phyloP scores from a whole-genome alignment of 768 basidiomycete genomes.

The Xerocomellus amylosporus region DNA sequence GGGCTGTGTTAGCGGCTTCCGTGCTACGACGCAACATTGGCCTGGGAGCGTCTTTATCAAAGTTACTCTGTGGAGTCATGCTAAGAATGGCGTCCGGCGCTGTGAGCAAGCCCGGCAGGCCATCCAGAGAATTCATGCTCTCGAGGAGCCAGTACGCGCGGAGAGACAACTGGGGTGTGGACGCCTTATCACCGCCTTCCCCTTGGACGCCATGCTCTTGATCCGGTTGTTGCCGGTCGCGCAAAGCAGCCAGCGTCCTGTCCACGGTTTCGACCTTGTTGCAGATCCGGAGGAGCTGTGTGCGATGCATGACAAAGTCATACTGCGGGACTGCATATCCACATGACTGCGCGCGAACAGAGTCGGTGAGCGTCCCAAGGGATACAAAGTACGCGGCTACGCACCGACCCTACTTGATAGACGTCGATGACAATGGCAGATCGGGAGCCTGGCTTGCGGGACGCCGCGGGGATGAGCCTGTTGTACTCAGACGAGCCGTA shows the following conservation, averaged over 20 bases:
- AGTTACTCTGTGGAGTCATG: constrained; percentile 11
- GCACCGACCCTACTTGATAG: constrained; percentile 51
- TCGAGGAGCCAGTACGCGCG: constrained; percentile 49
- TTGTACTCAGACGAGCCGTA: constrained; percentile 63
- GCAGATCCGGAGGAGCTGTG: constrained; percentile 30
- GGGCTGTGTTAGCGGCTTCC: too few species aligned
- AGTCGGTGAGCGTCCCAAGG: too few species aligned
- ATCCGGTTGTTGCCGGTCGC: not conserved
- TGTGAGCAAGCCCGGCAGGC: constrained; percentile 47
- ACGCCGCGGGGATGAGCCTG: constrained; percentile 43
- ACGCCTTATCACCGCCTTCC: not conserved
- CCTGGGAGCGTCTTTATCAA: constrained; percentile 13
- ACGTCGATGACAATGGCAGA: constrained; percentile 60
- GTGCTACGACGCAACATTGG: constrained; percentile 11
- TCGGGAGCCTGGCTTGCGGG: constrained; percentile 57
- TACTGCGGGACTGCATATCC: constrained; percentile 65
- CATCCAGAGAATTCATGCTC: constrained; percentile 57
- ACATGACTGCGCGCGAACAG: constrained; percentile 48
- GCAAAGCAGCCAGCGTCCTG: constrained; percentile 17
- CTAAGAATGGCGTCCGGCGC: constrained; percentile 21
- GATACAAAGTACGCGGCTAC: constrained; percentile 5
- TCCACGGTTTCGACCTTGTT: constrained; percentile 44
- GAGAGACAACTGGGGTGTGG: constrained; percentile 38
- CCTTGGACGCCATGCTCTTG: not conserved
- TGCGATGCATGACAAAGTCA: constrained; percentile 54